Evolutionary conservation across 192 early-diverging fungal species (phyloP), one percentile per base, ranked within the genome.

Genomic region (Backusella mclennaniae): DNA sequence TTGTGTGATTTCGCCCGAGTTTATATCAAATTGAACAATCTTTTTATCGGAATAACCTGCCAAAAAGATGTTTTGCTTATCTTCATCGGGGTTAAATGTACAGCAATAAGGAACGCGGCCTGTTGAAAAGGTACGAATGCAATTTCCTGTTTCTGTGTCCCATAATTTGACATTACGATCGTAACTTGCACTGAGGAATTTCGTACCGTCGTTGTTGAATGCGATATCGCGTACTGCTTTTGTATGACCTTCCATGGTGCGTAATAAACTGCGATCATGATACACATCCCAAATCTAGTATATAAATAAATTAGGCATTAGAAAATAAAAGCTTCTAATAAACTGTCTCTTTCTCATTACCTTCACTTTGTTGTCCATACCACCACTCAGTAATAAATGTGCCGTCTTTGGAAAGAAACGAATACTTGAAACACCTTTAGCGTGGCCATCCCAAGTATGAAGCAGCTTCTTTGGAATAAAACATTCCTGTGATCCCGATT

Each of bases 111-210:
- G 97, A 2, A 94, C 90, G 59, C 91, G 90, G 35, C 93, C 90
- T 2, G 93, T 93, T 1, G 89, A 88, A 75, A 94, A 96, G 12
- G 86, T 77, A 6, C 88, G 89, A 23, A 94, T 91, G 75, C 96
- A 97, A 84, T 95, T 82, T 19, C 97, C 96, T 5, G 98, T 99
- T 76, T 99, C 98, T 0, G 97, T 98, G 77, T 99, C 98, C 98
- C 98, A 99, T 35, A 97, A 82, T 81, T 99, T 99, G 29, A 97
- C 91, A 74, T 88, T 92, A 74, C 91, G 92, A 82, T 99, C 98
- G 76, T 96, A 98, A 44, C 93, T 92, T 21, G 93, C 92, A 77
- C 91, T 94, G 59, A 99, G 80, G 75, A 99, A 99, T 52, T 85
- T 74, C 2, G 79, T 81, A 21, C 98, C 98, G 76, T 94, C 92